Evolutionary conservation across 2,329 filamentous ascomycete species (phyloP).

Genomic region (Chaetomium olivaceum): DNA sequence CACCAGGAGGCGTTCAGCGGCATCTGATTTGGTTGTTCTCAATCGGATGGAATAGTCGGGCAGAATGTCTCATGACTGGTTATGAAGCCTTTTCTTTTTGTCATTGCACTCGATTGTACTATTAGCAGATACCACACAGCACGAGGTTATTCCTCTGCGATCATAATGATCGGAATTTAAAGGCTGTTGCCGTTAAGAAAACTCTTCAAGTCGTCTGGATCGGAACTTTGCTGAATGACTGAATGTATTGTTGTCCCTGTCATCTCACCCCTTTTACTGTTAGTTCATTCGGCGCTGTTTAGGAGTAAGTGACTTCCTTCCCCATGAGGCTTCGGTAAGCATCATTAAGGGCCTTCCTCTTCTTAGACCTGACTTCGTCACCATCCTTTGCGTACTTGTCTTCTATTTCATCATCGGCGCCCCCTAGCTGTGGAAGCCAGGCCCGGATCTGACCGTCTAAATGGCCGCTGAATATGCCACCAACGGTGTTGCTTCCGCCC

Average conservation of each 20-base stretch:
- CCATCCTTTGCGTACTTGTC: constrained; percentile 46
- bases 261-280: background rate
- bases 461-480: constrained; percentile 75
- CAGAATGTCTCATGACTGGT: constrained; percentile 21
- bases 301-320: constrained; percentile 64
- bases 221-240: background rate
- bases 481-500: constrained; percentile 54
- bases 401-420: constrained; percentile 46
- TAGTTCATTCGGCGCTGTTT: background rate
- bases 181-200: background rate
- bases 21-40: constrained; percentile 39
- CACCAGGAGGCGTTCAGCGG: constrained; percentile 52
- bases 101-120: constrained; percentile 11
- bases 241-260: background rate
- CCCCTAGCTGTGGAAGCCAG: constrained; percentile 65
- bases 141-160: background rate
- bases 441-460: constrained; percentile 79
- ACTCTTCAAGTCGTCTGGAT: too few relatives aligned
- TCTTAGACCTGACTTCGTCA: constrained; percentile 59
- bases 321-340: constrained; percentile 77
- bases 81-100: constrained; percentile 20
- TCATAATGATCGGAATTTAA: background rate
- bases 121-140: constrained; percentile 19
- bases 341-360: constrained; percentile 76
- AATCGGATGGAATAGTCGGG: background rate